Evolutionary conservation across 345 rosid genomes (phyloP).

Genomic region (Salix dunnii): DNA sequence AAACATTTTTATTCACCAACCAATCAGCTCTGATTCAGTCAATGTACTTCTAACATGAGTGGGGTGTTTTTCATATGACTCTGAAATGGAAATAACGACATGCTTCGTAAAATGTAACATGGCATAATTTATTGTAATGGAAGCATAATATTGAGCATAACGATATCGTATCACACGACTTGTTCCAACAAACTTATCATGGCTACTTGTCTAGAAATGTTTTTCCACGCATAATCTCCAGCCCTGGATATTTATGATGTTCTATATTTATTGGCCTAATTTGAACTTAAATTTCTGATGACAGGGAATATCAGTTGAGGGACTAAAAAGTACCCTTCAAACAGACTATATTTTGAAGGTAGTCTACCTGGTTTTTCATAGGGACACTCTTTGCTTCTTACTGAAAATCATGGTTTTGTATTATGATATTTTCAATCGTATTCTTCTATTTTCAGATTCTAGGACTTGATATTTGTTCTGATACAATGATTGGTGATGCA

Average conservation of each 20-base stretch:
- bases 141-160: background rate
- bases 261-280: background rate
- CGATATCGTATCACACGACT: too few relatives aligned
- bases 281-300: background rate
- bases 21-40: background rate
- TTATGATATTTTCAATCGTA: background rate
- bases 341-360: conserved; percentile 41
- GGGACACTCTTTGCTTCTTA: background rate
- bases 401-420: background rate
- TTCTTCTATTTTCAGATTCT: conserved; percentile 31
- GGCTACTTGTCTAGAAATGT: background rate
- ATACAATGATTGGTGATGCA: conserved; percentile 36
- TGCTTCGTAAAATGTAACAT: too few relatives aligned
- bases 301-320: conserved; percentile 36
- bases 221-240: background rate
- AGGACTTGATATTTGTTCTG: conserved; percentile 40
- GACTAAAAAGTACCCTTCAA: conserved; percentile 33
- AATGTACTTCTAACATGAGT: background rate
- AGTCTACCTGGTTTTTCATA: background rate
- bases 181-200: background rate
- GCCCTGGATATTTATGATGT: background rate
- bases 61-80: background rate
- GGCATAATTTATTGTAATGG: background rate
- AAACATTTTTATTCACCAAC: too few relatives aligned
- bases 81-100: background rate